Base-by-base conservation (phyloP, 129 eudicot genomes). In the Sambucus nigra region DNA sequence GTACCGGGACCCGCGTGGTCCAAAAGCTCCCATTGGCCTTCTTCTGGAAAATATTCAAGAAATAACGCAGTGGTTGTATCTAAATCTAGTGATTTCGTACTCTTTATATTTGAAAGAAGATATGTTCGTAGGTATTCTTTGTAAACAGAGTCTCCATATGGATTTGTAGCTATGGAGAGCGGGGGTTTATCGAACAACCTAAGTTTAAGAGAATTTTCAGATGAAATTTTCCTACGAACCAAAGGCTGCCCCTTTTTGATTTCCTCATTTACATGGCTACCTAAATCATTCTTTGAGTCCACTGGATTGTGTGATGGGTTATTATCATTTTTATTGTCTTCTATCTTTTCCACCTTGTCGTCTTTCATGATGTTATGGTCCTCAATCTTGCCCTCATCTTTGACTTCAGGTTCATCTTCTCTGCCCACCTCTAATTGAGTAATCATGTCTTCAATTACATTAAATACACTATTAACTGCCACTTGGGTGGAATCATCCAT, bases 401-500 rank as follows among this genome's bases (percentile, higher is more conserved):
- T 64, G 24, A 42, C 60, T 57, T 60, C 69, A 55, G 65, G 57
- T 57, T 53, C 66, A 47, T 65, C 63, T 38, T 55, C 81, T 54
- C 60, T 65, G 45, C 57, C 73, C 64, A 58, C 94, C 57, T 85
- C 99, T 59, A 86, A 49, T 41, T 80, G 95, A 67, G 87, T 84
- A 67, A 92, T 92, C 87, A 92, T 67, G 69, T 67, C 87, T 70
- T 86, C 99, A 60, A 92, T 79, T 19, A 82, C 99, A 77, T 77
- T 57, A 67, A 86, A 92, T 14, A 92, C 91, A 67, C 82, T 92
- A 70, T 77, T 82, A 47, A 92, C 99, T 24, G 99, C 99, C 67
- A 76, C 57, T 73, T 92, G 99, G 21, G 95, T 92, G n/a, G 99
- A 86, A 80, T 86, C 99, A 73, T 92, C 99, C 49, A 86, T 69